A percentile compares a stretch with the other conserved stretches of the same genome.
phyloP scores from a whole-genome alignment of 768 basidiomycete species.

The Flagelloscypha sp. region DNA sequence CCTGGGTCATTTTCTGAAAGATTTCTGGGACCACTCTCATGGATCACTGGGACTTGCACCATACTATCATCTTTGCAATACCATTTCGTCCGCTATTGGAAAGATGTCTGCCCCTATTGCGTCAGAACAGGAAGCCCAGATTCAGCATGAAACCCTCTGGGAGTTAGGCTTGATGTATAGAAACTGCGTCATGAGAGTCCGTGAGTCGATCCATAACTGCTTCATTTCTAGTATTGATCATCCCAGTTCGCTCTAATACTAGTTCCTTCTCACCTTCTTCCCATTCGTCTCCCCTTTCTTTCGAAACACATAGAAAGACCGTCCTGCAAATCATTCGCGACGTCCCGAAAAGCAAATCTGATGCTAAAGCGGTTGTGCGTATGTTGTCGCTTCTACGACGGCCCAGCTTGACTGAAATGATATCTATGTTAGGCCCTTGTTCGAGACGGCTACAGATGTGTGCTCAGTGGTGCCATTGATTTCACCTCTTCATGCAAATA shows the following conservation, averaged over 20 bases:
- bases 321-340: constrained; percentile 3
- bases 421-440: constrained; percentile 11
- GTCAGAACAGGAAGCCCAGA: constrained; percentile 1
- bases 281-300: constrained; percentile 8
- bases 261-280: constrained; percentile 4
- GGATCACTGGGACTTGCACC: constrained; percentile 8
- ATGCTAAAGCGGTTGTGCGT: constrained; percentile 1
- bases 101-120: too few species aligned
- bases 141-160: constrained; percentile 5
- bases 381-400: background rate
- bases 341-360: constrained; percentile 2
- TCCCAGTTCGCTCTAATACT: constrained; percentile 6
- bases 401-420: background rate
- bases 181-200: constrained; percentile 9
- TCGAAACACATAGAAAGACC: constrained; percentile 2
- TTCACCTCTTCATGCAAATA: background rate
- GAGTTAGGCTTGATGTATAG: constrained; percentile 6
- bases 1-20: constrained; percentile 9
- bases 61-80: constrained; percentile 4
- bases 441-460: constrained; percentile 13
- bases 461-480: constrained; percentile 11
- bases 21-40: constrained; percentile 7
- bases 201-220: constrained; percentile 5
- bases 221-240: background rate
- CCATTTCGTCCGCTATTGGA: constrained; percentile 4